phyloP scores from a whole-genome alignment of 2,329 filamentous ascomycete genomes.

The Phialophora expanda region DNA sequence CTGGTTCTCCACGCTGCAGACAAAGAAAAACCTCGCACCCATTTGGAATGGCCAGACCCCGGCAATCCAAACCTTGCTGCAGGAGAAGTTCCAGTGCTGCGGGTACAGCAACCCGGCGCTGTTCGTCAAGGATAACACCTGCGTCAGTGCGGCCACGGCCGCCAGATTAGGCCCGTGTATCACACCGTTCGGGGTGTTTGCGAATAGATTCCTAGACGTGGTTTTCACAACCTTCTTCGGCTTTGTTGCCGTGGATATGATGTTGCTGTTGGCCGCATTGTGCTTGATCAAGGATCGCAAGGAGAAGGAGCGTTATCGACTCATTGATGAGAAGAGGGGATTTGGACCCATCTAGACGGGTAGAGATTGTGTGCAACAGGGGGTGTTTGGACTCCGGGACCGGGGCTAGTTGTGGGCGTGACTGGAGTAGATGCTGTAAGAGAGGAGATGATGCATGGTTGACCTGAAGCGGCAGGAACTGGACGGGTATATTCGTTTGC shows the following conservation, averaged over 20 bases:
- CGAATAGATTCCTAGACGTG: constrained; percentile 73
- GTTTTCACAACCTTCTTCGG: constrained; percentile 82
- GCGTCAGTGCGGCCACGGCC: constrained; percentile 72
- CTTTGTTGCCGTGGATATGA: constrained; percentile 71
- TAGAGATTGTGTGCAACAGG: neutral
- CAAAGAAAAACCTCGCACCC: constrained; percentile 64
- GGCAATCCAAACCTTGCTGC: constrained; percentile 69
- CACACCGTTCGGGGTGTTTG: constrained; percentile 68
- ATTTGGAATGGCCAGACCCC: constrained; percentile 66
- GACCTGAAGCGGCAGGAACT: neutral
- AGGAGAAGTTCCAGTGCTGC: constrained; percentile 79
- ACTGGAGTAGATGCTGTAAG: neutral
- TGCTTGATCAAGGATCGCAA: constrained; percentile 81
- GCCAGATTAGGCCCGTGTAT: constrained; percentile 73
- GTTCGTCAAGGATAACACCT: constrained; percentile 71
- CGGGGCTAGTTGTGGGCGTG: neutral
- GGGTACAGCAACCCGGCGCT: constrained; percentile 76
- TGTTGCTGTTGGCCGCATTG: constrained; percentile 72
- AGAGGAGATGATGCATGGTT: neutral
- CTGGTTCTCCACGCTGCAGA: constrained; percentile 75
- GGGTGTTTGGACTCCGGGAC: neutral
- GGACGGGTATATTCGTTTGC: neutral
- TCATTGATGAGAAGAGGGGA: constrained; percentile 80
- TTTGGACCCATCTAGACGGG: constrained; percentile 30
- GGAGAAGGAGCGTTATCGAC: constrained; percentile 76